A percentile compares a stretch with the other conserved stretches of the same genome.
Evolutionary conservation across 306 rosid species (phyloP).

Genomic region (Gastrolobium villosum): DNA sequence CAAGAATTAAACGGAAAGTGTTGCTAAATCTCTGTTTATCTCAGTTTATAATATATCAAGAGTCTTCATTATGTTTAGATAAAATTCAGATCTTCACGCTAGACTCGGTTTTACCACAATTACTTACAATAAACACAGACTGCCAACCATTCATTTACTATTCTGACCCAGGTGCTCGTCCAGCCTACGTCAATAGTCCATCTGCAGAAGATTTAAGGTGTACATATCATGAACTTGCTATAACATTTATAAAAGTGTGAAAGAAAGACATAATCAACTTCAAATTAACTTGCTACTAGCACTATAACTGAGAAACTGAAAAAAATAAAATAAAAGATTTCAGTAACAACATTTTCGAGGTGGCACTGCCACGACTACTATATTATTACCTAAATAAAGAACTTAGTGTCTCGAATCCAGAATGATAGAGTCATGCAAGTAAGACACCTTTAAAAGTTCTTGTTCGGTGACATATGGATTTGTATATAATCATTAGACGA

Average conservation of each 20-base stretch:
- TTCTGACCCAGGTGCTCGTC: constrained; percentile 99
- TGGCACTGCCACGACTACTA: constrained; percentile 10
- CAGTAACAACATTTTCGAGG: constrained; percentile 1
- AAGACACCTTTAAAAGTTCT: constrained; percentile 19
- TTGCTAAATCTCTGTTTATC: neutral
- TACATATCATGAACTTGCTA: constrained; percentile 20
- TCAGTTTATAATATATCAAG: constrained; percentile 1
- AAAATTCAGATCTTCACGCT: constrained; percentile 24
- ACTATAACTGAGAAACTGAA: constrained; percentile 14
- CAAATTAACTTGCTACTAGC: constrained; percentile 10
- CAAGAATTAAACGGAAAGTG: constrained; percentile 18
- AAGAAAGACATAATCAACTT: constrained; percentile 12
- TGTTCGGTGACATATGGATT: neutral
- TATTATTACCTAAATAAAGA: constrained; percentile 1
- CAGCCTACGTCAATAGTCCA: constrained; percentile 99
- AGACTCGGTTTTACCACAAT: neutral
- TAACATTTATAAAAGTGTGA: neutral
- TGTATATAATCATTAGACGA: neutral
- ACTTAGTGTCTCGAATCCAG: neutral
- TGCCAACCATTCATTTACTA: constrained; percentile 96
- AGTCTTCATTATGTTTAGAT: constrained; percentile 2
- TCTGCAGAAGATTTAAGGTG: constrained; percentile 55
- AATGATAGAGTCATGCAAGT: constrained; percentile 15
- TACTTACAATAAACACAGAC: constrained; percentile 93
- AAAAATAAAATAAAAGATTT: neutral